Base-by-base conservation (phyloP, 345 rosid species). In the Pistacia atlantica region DNA sequence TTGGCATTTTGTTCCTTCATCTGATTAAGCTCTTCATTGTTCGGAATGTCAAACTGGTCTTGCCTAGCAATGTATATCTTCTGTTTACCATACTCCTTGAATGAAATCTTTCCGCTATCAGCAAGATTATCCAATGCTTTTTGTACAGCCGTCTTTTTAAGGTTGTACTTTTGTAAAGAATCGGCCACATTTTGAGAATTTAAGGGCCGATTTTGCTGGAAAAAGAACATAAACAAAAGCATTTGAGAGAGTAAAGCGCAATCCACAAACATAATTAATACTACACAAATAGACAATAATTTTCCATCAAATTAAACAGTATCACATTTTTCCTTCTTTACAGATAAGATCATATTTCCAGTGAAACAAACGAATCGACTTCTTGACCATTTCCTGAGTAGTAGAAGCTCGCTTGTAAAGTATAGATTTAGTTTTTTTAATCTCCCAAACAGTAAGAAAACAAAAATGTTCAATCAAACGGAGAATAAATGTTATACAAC, bases 1-100 rank as follows among this genome's bases (percentile, higher is more conserved):
- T 82, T 81, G 67, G 84, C 83, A 77, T 91, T 97, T 37, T 89
- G 90, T 75, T 88, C 94, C 82, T 96, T 93, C 98, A 93, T 96
- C 55, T 9, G 84, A 82, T 78, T 87, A 81, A 96, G 94, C 84
- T 92, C 97, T 69, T 93, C 97, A 0, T 18, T 80, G 88, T 91
- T 90, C 12, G 95, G 97, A 73, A 93, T 92, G 65, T 93, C 85
- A 61, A 92, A 93, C 85, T 91, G 99, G 85, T 92, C 98, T 81
- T 96, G 98, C 75, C 90, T 87, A 68, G 99, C 98, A 54, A 96
- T 72, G 79, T 92, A 93, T 66, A 96, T 80, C 83, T 96, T 96
- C 93, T 96, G 99, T 85, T 96, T 92, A 46, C 98, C 98, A 75
- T 92, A 91, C 89, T 96, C 99, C 83, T 92, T 93, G 77, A 90